These are phyloP conservation scores for Sordariomycetes sp. DNA, from an alignment of 2,329 filamentous ascomycete genomes.

Conservation along the genomic window DNA sequence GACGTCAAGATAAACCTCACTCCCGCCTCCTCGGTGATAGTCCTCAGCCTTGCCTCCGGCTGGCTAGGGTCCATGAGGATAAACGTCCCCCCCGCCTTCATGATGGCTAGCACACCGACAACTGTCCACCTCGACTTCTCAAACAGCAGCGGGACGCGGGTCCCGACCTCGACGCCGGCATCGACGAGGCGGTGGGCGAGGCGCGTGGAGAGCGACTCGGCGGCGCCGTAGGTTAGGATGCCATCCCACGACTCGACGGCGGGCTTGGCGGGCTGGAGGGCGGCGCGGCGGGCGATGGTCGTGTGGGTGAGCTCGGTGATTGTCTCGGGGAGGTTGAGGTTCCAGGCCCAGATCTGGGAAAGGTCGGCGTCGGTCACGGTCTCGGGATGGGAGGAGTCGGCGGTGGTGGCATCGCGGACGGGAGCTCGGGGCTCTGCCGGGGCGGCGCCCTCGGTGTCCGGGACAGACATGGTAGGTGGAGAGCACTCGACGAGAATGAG, in stretches of 20 bases:
- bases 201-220: conserved; percentile 25
- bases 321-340: conserved; percentile 23
- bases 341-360: conserved; percentile 32
- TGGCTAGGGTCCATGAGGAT: conserved; percentile 32
- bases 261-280: conserved; percentile 19
- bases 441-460: not conserved
- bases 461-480: not conserved
- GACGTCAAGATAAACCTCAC: conserved; percentile 26
- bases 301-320: conserved; percentile 31
- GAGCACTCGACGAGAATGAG: not conserved
- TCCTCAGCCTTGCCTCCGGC: conserved; percentile 27
- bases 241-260: conserved; percentile 39
- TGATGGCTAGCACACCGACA: conserved; percentile 28
- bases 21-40: conserved; percentile 28
- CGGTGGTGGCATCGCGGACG: not conserved
- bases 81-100: conserved; percentile 34
- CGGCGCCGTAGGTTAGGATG: conserved; percentile 27
- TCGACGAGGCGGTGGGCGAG: conserved; percentile 24
- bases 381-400: not conserved
- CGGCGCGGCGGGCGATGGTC: conserved; percentile 24
- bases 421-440: not conserved
- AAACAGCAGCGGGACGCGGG: conserved; percentile 33
- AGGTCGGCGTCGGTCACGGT: conserved; percentile 16
- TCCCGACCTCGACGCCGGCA: conserved; percentile 22
- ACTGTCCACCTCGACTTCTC: conserved; percentile 33